Percentiles rank a stretch among this genome's conserved stretches.
Conservation (phyloP, 768 basidiomycete genomes). For the Psilocybe cubensis region DNA sequence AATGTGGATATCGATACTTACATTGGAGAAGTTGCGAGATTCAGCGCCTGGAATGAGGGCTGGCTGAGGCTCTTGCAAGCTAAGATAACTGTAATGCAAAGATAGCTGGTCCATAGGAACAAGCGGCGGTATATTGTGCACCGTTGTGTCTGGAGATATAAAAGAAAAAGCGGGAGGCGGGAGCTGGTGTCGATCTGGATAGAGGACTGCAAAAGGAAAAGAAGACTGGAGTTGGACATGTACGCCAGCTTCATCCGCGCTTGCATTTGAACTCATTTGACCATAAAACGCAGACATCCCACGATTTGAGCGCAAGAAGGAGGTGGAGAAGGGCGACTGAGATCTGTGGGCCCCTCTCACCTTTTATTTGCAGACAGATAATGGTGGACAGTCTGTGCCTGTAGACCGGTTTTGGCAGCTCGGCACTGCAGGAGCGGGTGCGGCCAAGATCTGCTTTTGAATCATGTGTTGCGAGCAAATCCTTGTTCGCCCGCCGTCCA, state of each 20-base stretch:
- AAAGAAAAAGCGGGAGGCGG: constrained; percentile 2
- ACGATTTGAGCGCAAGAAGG: constrained; percentile 39
- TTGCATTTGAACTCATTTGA: constrained; percentile 6
- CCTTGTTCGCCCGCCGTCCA: no score
- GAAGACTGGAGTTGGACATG: constrained; percentile 13
- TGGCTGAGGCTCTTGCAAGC: constrained; percentile 1
- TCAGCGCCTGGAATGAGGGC: background rate
- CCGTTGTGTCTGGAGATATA: background rate
- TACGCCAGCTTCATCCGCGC: background rate
- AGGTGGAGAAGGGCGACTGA: constrained; percentile 14
- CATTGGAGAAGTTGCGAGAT: no score
- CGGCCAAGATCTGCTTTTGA: constrained; percentile 4
- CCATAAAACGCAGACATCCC: constrained; percentile 22
- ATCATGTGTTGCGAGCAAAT: no score
- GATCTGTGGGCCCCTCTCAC: constrained; percentile 5
- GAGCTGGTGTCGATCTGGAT: constrained; percentile 15
- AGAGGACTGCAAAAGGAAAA: constrained; percentile 23
- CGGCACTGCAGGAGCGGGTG: background rate
- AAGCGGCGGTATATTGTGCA: background rate
- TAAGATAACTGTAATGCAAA: constrained; percentile 9
- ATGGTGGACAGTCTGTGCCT: background rate
- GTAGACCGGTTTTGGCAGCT: background rate
- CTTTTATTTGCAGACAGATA: constrained; percentile 15
- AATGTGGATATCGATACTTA: no score
- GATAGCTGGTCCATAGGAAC: constrained; percentile 4